These are phyloP conservation scores for Thymus quinquecostatus DNA, from an alignment of 257 asterid genomes.

Conservation along the genomic window DNA sequence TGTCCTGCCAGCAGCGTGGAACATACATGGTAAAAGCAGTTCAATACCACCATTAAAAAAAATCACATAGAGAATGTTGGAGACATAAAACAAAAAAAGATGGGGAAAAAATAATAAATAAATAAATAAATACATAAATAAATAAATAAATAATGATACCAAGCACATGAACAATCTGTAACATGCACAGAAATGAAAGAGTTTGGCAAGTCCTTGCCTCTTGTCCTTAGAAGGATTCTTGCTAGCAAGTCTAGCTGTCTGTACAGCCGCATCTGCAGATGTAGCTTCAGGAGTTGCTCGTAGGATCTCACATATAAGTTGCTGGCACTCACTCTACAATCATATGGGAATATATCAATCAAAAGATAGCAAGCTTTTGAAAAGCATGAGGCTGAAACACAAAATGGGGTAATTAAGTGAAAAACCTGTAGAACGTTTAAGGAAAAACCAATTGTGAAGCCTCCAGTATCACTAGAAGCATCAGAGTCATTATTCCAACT, in stretches of 20 bases:
- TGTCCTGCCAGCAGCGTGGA: background rate
- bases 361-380: background rate
- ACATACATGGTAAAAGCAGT: slow-evolving; percentile 25
- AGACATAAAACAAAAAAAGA: slow-evolving; percentile 2
- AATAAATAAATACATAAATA: no score
- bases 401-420: slow-evolving; percentile 29
- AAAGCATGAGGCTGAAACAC: slow-evolving; percentile 22
- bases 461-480: slow-evolving; percentile 85
- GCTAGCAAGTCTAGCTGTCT: slow-evolving; percentile 94
- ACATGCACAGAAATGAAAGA: slow-evolving; percentile 30
- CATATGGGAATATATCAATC: slow-evolving; percentile 26
- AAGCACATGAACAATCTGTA: slow-evolving; percentile 2
- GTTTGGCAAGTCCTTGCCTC: slow-evolving; percentile 61
- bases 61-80: slow-evolving; percentile 22
- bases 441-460: slow-evolving; percentile 89
- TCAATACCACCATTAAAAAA: slow-evolving; percentile 15
- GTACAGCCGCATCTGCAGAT: slow-evolving; percentile 98
- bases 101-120: background rate
- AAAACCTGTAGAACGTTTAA: slow-evolving; percentile 90
- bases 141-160: slow-evolving; percentile 7
- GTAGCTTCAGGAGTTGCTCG: slow-evolving; percentile 99
- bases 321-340: slow-evolving; percentile 97
- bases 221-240: slow-evolving; percentile 88
- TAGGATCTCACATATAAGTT: slow-evolving; percentile 95
- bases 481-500: slow-evolving; percentile 89